Evolutionary conservation across 352 stramenopile genomes (phyloP), one percentile per base, ranked within the genome.

Genomic region (Ophiocytium majus): DNA sequence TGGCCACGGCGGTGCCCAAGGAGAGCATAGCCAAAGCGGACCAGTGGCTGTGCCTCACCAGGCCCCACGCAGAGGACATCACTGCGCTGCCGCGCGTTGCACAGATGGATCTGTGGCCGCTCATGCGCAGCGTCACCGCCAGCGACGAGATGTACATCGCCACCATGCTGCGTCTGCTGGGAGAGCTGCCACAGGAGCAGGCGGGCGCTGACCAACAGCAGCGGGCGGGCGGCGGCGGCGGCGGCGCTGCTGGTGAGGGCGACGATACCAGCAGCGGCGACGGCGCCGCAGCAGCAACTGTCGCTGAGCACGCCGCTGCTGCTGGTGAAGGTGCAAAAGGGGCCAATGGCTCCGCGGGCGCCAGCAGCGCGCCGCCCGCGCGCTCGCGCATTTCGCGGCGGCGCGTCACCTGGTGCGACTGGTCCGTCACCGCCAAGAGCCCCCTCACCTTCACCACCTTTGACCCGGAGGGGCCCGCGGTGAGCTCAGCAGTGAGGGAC

Each of bases 111-210:
- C 19, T 85, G 74, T 86, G 82, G 82, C 28, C 32, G 32, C 33
- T 86, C 31, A 76, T 86, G 32, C 75, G 36, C 34, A 83, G 37
- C 37, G 82, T 84, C 32, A 57, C 50, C n/a, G 82, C 82, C 0
- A 82, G 50, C n/a, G 82, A 86, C 79, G 82, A 86, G 76, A 86
- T 86, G 82, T 85, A 85, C 43, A 71, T 86, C 36, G 50, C 82
- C n/a, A 84, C 76, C 0, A 74, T 50, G 31, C 37, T 86, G 36
- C n/a, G 31, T 1, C 23, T 86, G 9, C 34, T 85, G n/a, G 82
- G 82, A 17, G 82, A 84, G 76, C 36, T 86, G 1, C 19, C 19
- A 33, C 17, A 19, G 31, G 9, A 19, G 31, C 31, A 10, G 17
- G 10, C 17, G 9, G 10, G 17, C 49, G 71, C 9, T 10, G 71